A percentile compares a stretch with the other conserved stretches of the same genome.
Conservation (phyloP, 2,329 filamentous ascomycete genomes). For the Dactylellina sp. region DNA sequence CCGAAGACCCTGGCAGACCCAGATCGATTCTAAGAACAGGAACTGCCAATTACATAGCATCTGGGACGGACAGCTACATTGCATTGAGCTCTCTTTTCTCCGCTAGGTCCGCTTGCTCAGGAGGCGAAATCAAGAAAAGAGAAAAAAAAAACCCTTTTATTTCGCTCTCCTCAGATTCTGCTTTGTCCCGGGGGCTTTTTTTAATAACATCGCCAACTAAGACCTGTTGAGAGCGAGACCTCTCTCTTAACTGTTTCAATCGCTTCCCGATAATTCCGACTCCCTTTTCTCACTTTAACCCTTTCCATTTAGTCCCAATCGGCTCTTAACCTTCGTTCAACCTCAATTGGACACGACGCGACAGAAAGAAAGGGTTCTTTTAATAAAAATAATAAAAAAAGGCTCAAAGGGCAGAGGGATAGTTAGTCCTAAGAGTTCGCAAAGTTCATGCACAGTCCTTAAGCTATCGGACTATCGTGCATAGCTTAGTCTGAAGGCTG, state of each 20-base stretch:
- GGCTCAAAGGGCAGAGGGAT: not conserved
- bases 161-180: no score
- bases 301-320: not conserved
- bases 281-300: not conserved
- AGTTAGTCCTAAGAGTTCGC: not conserved
- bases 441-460: constrained; percentile 47
- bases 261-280: constrained; percentile 38
- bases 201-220: constrained; percentile 39
- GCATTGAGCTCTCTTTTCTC: constrained; percentile 46
- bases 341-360: constrained; percentile 26
- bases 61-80: no score
- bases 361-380: not conserved
- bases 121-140: constrained; percentile 9
- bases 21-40: constrained; percentile 23
- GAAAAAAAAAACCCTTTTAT: constrained; percentile 16
- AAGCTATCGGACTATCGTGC: constrained; percentile 34
- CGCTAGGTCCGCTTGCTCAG: no score
- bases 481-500: constrained; percentile 47
- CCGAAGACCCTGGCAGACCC: constrained; percentile 15
- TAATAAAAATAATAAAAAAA: not conserved
- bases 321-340: not conserved
- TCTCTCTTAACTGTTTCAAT: not conserved
- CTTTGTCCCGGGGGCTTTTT: constrained; percentile 30
- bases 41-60: not conserved
- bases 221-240: constrained; percentile 11